Base-by-base conservation (phyloP, 345 rosid species). In the Kernera saxatilis region DNA sequence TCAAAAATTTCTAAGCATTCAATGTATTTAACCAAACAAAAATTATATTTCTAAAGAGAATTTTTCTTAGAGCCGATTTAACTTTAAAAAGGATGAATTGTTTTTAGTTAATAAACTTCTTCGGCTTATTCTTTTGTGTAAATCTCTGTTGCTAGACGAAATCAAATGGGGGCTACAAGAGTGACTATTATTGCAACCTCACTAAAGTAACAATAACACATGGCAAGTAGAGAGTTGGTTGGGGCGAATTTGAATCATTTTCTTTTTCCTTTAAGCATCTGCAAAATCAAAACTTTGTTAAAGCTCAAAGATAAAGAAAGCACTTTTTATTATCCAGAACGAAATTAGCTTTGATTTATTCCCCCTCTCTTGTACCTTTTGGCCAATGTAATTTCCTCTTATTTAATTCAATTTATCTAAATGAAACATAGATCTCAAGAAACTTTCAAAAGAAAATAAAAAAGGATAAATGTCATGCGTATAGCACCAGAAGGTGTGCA, bases 221-320 rank as follows among this genome's bases (percentile, higher is more conserved):
- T 56, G 39, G 59, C 43, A 65, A 46, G 50, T 55, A 53, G 58
- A 35, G 37, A 62, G 27, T 72, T 52, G 2, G 65, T 65, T 73
- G 66, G 18, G 19, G 59, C 33, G 66, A 64, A 48, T 73, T 6
- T 46, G 60, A 73, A 73, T 73, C 59, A 73, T 73, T 55, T 65
- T 73, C 25, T 46, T 73, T 59, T 73, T 27, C 60, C 67, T 65
- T 73, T 65, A 65, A 73, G 72, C 65, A 56, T 73, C 77, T 65
- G 8, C 60, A 73, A 73, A 56, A 48, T n/a, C 14, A 49, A 54
- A 41, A 33, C 39, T 62, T 71, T 51, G 15, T 43, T 32, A 63
- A 63, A 63, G 66, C 21, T 64, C 58, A 56, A 56, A n/a, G 23
- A 30, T 73, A 48, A 66, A 25, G 6, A 53, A 72, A 39, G n/a